These are phyloP conservation scores for Cardamine resedifolia DNA, from an alignment of 345 rosid genomes.

Conservation along the genomic window DNA sequence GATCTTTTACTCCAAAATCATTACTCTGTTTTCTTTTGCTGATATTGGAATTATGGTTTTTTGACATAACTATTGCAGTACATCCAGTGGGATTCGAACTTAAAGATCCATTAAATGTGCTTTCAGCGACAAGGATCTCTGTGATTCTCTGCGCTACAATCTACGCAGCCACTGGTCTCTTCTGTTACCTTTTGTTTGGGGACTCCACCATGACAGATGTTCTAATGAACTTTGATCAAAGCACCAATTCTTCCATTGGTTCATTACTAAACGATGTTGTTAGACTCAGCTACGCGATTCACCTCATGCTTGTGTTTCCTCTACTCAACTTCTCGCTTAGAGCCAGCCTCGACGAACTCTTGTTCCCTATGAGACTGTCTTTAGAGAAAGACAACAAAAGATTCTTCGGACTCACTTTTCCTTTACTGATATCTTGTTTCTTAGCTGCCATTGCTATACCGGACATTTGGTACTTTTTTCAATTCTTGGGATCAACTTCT, in stretches of 20 bases:
- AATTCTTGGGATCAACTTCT: conserved; percentile 82
- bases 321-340: conserved; percentile 76
- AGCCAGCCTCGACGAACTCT: conserved; percentile 62
- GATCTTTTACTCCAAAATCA: not conserved
- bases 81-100: conserved; percentile 81
- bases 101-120: conserved; percentile 59
- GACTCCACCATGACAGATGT: conserved; percentile 76
- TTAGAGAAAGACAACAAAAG: conserved; percentile 52
- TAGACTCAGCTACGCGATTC: conserved; percentile 75
- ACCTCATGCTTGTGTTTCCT: conserved; percentile 84
- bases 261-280: conserved; percentile 57
- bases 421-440: conserved; percentile 49
- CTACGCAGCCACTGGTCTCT: conserved; percentile 64
- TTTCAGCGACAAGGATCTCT: conserved; percentile 59
- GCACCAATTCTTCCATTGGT: conserved; percentile 49
- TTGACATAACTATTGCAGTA: conserved; percentile 44
- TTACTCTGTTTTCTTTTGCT: not conserved
- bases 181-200: conserved; percentile 79
- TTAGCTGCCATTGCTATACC: conserved; percentile 67
- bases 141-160: conserved; percentile 55
- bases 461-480: conserved; percentile 78
- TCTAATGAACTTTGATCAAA: conserved; percentile 70
- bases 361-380: conserved; percentile 49
- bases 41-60: not conserved
- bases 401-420: conserved; percentile 54